Evolutionary conservation across 139 green algal species (phyloP), one percentile per base, ranked within the genome.

Genomic region (Chlamydomonas eustigma): DNA sequence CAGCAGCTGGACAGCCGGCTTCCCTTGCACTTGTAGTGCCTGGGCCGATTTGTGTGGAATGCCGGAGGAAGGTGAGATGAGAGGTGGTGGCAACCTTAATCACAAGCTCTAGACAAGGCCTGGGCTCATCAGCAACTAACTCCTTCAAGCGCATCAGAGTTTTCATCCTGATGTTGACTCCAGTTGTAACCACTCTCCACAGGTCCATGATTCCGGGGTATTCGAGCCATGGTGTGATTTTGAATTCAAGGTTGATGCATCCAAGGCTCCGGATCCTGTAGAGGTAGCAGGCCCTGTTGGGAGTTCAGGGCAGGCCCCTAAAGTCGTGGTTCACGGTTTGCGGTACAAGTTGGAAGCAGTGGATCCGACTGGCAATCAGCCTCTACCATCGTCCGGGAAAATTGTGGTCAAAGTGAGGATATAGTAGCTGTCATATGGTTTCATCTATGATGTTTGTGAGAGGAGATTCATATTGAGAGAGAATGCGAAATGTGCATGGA

Each of bases 161-260:
- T 58, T 58, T 58, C 12, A 58, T 18, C 44, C 44, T 18, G 12
- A 12, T 18, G n/a, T 28, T 68, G 52, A 4, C 6, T 68, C 4
- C 52, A 25, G n/a, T 68, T 25, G 12, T 28, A 25, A 25, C 22
- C 52, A 6, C 12, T 33, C 52, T 28, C 8, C 52, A 33, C 52
- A 68, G 52, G 52, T 68, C 4, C 52, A 68, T 28, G 52, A 22
- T 28, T 68, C 33, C 8, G 65, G 65, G 5, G 68, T 89, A 50
- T 81, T 64, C 36, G 84, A 89, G 73, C 36, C 75, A 3, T 89
- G 79, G 79, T 83, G 79, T 64, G 77, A 87, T 36, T 84, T 83
- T 30, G 69, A 39, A 12, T 50, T 81, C 31, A 67, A 51, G 3
- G 12, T 87, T 36, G 80, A 86, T 65, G 52, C 71, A 8, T 28